Percentiles rank a stretch among this genome's conserved stretches.
These are phyloP conservation scores for Zygotorulaspora mrakii DNA, from an alignment of 1,139 yeast genomes.

Conservation along the genomic window DNA sequence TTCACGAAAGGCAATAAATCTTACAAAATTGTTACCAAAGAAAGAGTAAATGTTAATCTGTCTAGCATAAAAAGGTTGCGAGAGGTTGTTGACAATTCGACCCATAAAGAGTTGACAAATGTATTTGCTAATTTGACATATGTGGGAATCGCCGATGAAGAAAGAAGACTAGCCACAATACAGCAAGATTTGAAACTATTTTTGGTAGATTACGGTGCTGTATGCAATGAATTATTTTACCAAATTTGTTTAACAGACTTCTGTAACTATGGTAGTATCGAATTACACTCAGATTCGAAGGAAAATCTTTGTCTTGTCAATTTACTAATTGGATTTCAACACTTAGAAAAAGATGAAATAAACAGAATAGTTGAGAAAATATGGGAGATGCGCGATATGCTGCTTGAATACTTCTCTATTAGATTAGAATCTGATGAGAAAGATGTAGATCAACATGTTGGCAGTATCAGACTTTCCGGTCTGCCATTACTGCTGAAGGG, in stretches of 20 bases:
- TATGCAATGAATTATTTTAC: slow-evolving; percentile 68
- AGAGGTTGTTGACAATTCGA: slow-evolving; percentile 45
- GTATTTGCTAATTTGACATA: slow-evolving; percentile 67
- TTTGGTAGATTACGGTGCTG: slow-evolving; percentile 74
- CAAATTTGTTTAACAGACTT: slow-evolving; percentile 77
- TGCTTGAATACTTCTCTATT: slow-evolving; percentile 70
- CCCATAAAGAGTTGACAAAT: slow-evolving; percentile 57
- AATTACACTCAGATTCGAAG: slow-evolving; percentile 38
- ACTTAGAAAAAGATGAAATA: slow-evolving; percentile 25
- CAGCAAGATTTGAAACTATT: slow-evolving; percentile 78
- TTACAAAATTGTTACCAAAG: slow-evolving; percentile 23
- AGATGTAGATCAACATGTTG: slow-evolving; percentile 16
- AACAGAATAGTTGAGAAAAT: slow-evolving; percentile 35
- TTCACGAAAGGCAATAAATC: neutral
- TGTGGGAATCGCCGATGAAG: slow-evolving; percentile 78
- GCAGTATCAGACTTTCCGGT: slow-evolving; percentile 41
- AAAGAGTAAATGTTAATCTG: slow-evolving; percentile 44
- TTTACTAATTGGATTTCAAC: slow-evolving; percentile 21
- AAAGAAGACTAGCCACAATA: slow-evolving; percentile 66
- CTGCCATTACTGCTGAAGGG: slow-evolving; percentile 68
- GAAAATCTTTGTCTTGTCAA: slow-evolving; percentile 17
- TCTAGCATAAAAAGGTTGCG: slow-evolving; percentile 57
- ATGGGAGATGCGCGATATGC: slow-evolving; percentile 65
- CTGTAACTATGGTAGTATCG: slow-evolving; percentile 71
- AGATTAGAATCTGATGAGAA: slow-evolving; percentile 37